Conservation (phyloP, 1,139 yeast species). For the Yamadazyma aaseri region DNA sequence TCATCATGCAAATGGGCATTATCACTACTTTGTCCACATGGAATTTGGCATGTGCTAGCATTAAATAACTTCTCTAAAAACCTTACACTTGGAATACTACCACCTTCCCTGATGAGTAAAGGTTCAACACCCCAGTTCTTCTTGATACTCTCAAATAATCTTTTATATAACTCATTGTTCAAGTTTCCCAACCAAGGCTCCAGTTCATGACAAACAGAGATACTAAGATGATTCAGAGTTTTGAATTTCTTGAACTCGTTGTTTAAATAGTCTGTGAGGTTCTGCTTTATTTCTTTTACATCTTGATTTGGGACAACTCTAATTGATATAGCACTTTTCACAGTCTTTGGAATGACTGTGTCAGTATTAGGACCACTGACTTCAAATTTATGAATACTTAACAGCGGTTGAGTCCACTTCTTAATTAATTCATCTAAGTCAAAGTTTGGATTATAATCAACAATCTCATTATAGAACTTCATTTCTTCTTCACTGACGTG, state of each 20-base stretch:
- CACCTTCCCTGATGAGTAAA: slow-evolving; percentile 89
- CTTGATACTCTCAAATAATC: slow-evolving; percentile 57
- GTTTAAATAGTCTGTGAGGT: slow-evolving; percentile 47
- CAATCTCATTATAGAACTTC: slow-evolving; percentile 61
- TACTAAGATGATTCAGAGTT: slow-evolving; percentile 58
- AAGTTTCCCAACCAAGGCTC: slow-evolving; percentile 98
- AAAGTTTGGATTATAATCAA: slow-evolving; percentile 22
- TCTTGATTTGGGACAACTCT: slow-evolving; percentile 90
- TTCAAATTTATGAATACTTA: slow-evolving; percentile 81
- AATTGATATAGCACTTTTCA: slow-evolving; percentile 73
- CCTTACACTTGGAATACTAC: slow-evolving; percentile 89
- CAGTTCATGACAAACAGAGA: slow-evolving; percentile 75
- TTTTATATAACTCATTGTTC: slow-evolving; percentile 64
- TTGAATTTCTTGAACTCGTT: slow-evolving; percentile 33
- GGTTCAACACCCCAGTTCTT: slow-evolving; percentile 72
- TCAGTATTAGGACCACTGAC: slow-evolving; percentile 90
- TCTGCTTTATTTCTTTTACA: slow-evolving; percentile 52
- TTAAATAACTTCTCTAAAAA: slow-evolving; percentile 76
- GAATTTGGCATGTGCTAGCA: slow-evolving; percentile 93
- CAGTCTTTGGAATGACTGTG: slow-evolving; percentile 85
- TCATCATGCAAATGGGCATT: slow-evolving; percentile 93
- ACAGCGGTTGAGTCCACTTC: slow-evolving; percentile 91
- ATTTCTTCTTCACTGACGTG: slow-evolving; percentile 57
- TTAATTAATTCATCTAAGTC: slow-evolving; percentile 59
- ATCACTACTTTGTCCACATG: slow-evolving; percentile 94